Conservation (phyloP, 2,329 filamentous ascomycete genomes). For the Orbilia ellipsospora region DNA sequence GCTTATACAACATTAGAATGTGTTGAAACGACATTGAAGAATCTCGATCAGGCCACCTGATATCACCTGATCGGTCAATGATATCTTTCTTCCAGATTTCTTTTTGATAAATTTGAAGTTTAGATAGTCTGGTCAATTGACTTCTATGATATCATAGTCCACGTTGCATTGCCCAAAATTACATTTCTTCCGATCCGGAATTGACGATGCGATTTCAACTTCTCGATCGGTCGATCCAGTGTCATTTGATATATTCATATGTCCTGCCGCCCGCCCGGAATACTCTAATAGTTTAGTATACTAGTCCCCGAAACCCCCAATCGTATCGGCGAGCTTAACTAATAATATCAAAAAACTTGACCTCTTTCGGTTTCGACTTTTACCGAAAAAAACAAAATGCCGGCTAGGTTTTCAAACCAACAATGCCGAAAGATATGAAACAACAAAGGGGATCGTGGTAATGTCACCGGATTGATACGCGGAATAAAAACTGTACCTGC, state of each 20-base stretch:
- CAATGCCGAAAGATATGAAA: not conserved
- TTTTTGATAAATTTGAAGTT: not conserved
- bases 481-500: not conserved
- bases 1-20: not conserved
- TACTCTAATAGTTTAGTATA: no score
- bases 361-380: slow-evolving; percentile 5
- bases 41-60: not conserved
- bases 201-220: not conserved
- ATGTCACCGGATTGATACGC: slow-evolving; percentile 10
- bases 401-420: no score
- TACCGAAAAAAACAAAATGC: slow-evolving; percentile 6
- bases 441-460: not conserved
- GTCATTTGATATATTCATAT: slow-evolving; percentile 18
- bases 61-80: slow-evolving; percentile 2
- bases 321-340: not conserved
- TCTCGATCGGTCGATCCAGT: slow-evolving; percentile 18
- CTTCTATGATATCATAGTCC: slow-evolving; percentile 8
- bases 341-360: not conserved
- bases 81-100: not conserved
- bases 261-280: not conserved
- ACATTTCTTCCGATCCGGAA: not conserved
- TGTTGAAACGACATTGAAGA: slow-evolving; percentile 13
- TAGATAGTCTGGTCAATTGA: not conserved
- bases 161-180: no score
- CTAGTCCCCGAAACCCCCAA: not conserved